phyloP scores from a whole-genome alignment of 192 early-diverging fungal genomes.

The Allomyces macrogynus region DNA sequence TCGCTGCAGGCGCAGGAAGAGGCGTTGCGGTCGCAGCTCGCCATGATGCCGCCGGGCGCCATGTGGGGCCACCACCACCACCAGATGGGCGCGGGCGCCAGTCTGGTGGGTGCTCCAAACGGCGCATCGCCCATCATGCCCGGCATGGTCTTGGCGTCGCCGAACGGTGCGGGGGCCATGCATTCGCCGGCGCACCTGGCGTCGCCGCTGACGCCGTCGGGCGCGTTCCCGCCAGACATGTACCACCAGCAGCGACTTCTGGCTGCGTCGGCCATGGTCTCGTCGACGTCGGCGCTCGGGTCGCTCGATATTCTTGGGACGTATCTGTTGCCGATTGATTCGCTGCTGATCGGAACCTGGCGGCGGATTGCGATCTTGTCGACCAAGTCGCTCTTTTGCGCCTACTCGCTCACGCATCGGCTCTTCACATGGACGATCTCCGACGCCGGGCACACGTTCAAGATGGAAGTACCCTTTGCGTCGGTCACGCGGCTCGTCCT shows the following conservation, averaged over 20 bases:
- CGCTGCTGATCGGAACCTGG: conserved; percentile 41
- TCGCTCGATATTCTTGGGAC: conserved; percentile 14
- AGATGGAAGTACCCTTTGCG: conserved; percentile 35
- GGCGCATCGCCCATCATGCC: neutral
- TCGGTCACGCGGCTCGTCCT: conserved; percentile 8
- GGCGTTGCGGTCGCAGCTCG: conserved; percentile 11
- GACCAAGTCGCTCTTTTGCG: conserved; percentile 29
- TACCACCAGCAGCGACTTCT: conserved; percentile 6
- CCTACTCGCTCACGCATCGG: conserved; percentile 22
- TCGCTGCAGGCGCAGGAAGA: conserved; percentile 14
- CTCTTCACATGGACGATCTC: conserved; percentile 34
- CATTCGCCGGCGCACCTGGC: neutral
- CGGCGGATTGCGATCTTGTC: conserved; percentile 31
- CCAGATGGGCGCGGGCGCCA: too few relatives aligned
- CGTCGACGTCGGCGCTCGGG: conserved; percentile 10
- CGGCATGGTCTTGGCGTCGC: neutral
- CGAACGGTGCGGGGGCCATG: too few relatives aligned
- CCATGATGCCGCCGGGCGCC: neutral
- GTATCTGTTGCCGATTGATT: conserved; percentile 22
- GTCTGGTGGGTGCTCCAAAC: too few relatives aligned
- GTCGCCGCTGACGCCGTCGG: conserved; percentile 4
- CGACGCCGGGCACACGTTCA: conserved; percentile 31
- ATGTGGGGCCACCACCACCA: too few relatives aligned
- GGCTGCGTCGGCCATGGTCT: conserved; percentile 8
- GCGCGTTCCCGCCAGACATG: conserved; percentile 16